Conservation (phyloP, 768 basidiomycete genomes). For the Mycena galericulata region DNA sequence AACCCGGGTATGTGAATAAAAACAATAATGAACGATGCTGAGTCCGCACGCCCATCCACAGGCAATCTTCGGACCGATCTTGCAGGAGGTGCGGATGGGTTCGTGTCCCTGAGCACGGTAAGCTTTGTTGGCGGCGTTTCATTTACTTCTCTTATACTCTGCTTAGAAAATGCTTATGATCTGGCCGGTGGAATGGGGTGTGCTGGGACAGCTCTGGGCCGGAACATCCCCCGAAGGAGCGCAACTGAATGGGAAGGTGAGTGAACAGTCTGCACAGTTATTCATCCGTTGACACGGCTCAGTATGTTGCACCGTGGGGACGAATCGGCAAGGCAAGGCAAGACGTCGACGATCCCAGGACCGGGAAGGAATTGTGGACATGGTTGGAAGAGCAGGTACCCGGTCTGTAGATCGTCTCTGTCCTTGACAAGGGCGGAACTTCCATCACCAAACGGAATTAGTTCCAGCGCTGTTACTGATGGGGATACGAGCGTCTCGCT, state of each 20-base stretch:
- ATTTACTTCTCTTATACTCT: not conserved
- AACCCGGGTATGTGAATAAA: constrained; percentile 52
- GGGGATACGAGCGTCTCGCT: too few relatives aligned
- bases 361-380: constrained; percentile 45
- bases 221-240: constrained; percentile 54
- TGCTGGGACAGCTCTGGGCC: constrained; percentile 58
- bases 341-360: constrained; percentile 40
- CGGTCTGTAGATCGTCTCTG: not conserved
- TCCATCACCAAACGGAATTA: too few relatives aligned
- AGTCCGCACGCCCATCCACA: not conserved
- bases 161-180: constrained; percentile 39
- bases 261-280: constrained; percentile 2
- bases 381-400: constrained; percentile 48
- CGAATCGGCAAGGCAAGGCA: constrained; percentile 37
- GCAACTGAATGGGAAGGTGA: constrained; percentile 55
- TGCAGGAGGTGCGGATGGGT: not conserved
- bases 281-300: constrained; percentile 30
- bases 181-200: constrained; percentile 50
- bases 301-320: constrained; percentile 46
- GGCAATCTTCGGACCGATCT: constrained; percentile 15
- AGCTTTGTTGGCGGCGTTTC: not conserved
- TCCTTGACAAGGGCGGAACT: too few relatives aligned
- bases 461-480: too few relatives aligned
- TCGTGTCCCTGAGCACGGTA: not conserved
- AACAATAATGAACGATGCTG: not conserved